Conservation (phyloP, 108 stramenopile genomes). For the Cylindrotheca closterium region DNA sequence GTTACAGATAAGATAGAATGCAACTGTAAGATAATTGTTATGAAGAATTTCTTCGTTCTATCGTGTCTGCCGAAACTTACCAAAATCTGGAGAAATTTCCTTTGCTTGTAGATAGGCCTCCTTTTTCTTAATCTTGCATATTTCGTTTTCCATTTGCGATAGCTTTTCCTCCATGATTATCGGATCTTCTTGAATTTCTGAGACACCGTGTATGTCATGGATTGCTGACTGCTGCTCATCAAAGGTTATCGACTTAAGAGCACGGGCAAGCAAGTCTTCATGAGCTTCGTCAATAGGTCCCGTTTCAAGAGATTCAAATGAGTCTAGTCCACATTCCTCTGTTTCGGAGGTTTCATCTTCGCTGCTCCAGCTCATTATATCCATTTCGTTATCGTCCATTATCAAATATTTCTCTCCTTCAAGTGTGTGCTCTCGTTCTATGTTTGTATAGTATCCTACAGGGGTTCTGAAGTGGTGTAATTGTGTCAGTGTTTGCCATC, state of each 20-base stretch:
- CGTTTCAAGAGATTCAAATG: too few relatives aligned
- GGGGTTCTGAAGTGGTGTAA: too few relatives aligned
- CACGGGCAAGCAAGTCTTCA: background rate
- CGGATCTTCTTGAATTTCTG: constrained; percentile 16
- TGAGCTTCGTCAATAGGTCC: background rate
- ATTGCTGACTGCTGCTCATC: constrained; percentile 1
- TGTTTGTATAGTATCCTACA: too few relatives aligned
- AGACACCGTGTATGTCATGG: constrained; percentile 8
- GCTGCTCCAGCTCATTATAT: too few relatives aligned
- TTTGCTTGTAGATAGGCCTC: constrained; percentile 1
- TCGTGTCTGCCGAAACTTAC: background rate
- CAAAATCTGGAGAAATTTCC: background rate
- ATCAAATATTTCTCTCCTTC: too few relatives aligned
- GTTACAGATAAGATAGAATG: background rate
- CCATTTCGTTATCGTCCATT: too few relatives aligned
- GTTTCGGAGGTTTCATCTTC: too few relatives aligned
- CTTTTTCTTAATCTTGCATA: constrained; percentile 9
- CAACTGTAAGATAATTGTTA: background rate
- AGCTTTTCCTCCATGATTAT: background rate
- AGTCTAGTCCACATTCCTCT: too few relatives aligned
- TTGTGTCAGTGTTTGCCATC: too few relatives aligned
- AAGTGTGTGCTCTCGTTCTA: too few relatives aligned
- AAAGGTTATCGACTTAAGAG: background rate
- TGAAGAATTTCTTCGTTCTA: too few relatives aligned
- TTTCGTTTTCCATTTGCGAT: background rate